phyloP scores from a whole-genome alignment of 345 rosid species.

The Carallia brachiata region DNA sequence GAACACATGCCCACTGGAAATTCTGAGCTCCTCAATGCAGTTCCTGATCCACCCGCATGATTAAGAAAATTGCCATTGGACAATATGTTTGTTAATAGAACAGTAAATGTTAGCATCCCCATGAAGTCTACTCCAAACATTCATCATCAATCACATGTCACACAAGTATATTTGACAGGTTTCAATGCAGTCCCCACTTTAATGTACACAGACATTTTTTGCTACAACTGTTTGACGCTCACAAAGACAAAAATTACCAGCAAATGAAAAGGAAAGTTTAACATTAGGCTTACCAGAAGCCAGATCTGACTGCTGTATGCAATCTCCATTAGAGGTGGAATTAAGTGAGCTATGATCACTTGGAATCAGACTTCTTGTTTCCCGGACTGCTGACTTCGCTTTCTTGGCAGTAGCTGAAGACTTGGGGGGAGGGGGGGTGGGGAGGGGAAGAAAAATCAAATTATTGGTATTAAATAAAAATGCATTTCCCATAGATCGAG shows the following conservation, averaged over 20 bases:
- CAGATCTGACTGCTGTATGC: slow-evolving; percentile 7
- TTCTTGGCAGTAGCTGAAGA: slow-evolving; percentile 30
- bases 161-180: neutral
- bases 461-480: too few relatives aligned
- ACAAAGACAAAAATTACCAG: too few relatives aligned
- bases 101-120: neutral
- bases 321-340: slow-evolving; percentile 26
- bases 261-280: slow-evolving; percentile 1
- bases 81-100: neutral
- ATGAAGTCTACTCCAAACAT: neutral
- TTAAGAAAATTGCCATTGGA: slow-evolving; percentile 13
- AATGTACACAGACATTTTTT: neutral
- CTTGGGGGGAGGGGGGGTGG: slow-evolving; percentile 21
- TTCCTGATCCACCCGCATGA: slow-evolving; percentile 31
- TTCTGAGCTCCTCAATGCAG: slow-evolving; percentile 30
- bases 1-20: slow-evolving; percentile 28
- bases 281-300: slow-evolving; percentile 19
- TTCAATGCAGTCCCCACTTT: neutral
- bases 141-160: neutral
- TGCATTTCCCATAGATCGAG: too few relatives aligned
- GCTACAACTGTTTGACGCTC: neutral
- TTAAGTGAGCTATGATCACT: slow-evolving; percentile 21
- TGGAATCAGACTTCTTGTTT: slow-evolving; percentile 13
- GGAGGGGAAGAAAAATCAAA: neutral
- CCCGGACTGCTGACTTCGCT: slow-evolving; percentile 21